Base-by-base conservation (phyloP, 192 early-diverging fungal species). In the Coemansia sp. region DNA sequence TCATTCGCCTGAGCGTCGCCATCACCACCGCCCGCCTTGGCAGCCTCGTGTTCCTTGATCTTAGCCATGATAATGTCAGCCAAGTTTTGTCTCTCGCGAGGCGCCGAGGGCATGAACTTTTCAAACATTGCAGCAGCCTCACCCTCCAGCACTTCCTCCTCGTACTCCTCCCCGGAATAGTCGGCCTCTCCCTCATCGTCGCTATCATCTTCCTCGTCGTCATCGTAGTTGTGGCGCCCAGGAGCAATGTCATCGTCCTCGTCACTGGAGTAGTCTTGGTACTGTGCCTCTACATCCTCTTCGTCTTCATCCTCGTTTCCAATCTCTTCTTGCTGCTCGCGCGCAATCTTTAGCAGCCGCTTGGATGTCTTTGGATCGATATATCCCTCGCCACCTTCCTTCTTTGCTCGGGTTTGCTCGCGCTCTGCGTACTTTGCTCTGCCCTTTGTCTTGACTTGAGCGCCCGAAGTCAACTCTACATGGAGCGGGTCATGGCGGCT, bases 11-110 rank as follows among this genome's bases (percentile, higher is more conserved):
- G 39, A 26, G 59, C 59, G 59, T n/a, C 59, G 17, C 59, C 59
- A 16, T 21, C 58, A 13, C 59, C 35, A 10, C n/a, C 58, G 57
- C 62, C 28, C 7, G 37, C 42, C 60, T 78, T 70, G 23, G 57
- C 50, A 0, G 53, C 86, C 71, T 93, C 88, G 66, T 90, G 89
- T 55, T 90, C 88, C 63, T 91, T 87, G 69, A 99, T 95, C 86
- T 97, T 97, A 67, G 90, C 88, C 94, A 97, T 96, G 74, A 99
- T 99, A 53, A 99, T 77, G 70, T 99, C 96, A 4, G 97, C 93
- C 40, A 99, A 87, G 39, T 93, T 97, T 76, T 92, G 89, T 65
- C 92, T 92, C 78, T 92, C 90, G 42, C 76, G 82, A 19, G 94
- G 95, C 23, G 92, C 94, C 43, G 86, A 82, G 8, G 90, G 90